A percentile compares a stretch with the other conserved stretches of the same genome.
Conservation (phyloP, 116 monocot genomes). For the Papilionanthe hybrid region DNA sequence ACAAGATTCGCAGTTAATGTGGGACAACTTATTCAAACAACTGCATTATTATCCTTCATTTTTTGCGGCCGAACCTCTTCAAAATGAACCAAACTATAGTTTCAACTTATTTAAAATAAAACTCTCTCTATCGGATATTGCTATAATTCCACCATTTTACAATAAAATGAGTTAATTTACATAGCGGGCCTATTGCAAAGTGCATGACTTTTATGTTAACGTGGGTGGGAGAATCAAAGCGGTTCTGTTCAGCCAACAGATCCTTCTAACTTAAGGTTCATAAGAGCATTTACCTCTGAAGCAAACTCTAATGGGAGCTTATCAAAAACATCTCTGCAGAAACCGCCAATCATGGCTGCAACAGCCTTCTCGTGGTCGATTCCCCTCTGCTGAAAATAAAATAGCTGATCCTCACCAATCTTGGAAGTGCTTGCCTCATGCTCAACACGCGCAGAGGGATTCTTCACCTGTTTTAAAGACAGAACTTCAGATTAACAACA, state of each 20-base stretch:
- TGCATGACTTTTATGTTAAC: background rate
- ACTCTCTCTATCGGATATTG: background rate
- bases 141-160: background rate
- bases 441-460: constrained; percentile 65
- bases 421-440: constrained; percentile 98
- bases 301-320: constrained; percentile 92
- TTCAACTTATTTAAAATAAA: background rate
- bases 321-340: constrained; percentile 95
- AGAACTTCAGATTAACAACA: background rate
- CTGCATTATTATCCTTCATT: background rate
- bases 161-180: background rate
- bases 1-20: background rate
- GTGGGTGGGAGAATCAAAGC: background rate
- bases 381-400: constrained; percentile 96
- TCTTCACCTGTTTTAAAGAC: constrained; percentile 46
- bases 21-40: background rate
- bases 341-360: constrained; percentile 89
- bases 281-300: constrained; percentile 73
- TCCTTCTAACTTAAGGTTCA: constrained; percentile 92
- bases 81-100: background rate
- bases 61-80: background rate
- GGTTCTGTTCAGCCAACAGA: constrained; percentile 60
- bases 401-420: constrained; percentile 93
- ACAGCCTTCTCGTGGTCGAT: constrained; percentile 91
- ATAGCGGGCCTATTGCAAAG: background rate